phyloP scores from a whole-genome alignment of 2,329 filamentous ascomycete species.

The Pseudocercospora eumusae region DNA sequence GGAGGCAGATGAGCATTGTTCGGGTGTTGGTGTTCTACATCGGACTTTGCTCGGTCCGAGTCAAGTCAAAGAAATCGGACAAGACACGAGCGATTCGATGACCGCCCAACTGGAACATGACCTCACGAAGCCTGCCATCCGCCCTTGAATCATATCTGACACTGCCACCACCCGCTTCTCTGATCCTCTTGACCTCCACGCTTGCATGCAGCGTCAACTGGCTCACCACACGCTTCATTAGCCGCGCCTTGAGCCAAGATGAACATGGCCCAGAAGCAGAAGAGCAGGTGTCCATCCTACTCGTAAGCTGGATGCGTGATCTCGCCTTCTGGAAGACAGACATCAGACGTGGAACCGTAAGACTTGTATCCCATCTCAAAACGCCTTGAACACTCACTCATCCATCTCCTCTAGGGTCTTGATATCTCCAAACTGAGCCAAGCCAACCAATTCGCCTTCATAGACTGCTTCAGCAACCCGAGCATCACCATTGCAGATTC shows the following conservation, averaged over 20 bases:
- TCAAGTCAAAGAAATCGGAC: too few species aligned
- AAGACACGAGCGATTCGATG: not conserved
- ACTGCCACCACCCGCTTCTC: constrained; percentile 59
- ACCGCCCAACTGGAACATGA: constrained; percentile 16
- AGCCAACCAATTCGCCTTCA: constrained; percentile 66
- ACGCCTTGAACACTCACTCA: not conserved
- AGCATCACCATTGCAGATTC: constrained; percentile 16
- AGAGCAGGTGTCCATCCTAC: constrained; percentile 55
- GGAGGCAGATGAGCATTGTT: not conserved
- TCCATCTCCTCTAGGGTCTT: constrained; percentile 59
- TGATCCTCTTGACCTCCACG: constrained; percentile 69
- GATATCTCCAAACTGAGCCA: constrained; percentile 65
- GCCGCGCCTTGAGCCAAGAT: constrained; percentile 45
- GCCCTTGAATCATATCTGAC: constrained; percentile 65
- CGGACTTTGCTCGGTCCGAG: not conserved
- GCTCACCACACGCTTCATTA: constrained; percentile 56
- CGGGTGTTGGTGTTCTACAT: not conserved
- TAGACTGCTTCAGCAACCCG: constrained; percentile 64
- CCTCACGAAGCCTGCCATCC: constrained; percentile 50
- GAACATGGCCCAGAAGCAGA: constrained; percentile 35
- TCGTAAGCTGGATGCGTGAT: constrained; percentile 82
- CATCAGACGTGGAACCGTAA: constrained; percentile 38
- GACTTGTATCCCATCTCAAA: not conserved
- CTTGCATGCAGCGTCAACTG: constrained; percentile 56
- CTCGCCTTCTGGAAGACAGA: constrained; percentile 76